Conservation (phyloP, 371 early-diverging fungal species). For the Mortierella sp. region DNA sequence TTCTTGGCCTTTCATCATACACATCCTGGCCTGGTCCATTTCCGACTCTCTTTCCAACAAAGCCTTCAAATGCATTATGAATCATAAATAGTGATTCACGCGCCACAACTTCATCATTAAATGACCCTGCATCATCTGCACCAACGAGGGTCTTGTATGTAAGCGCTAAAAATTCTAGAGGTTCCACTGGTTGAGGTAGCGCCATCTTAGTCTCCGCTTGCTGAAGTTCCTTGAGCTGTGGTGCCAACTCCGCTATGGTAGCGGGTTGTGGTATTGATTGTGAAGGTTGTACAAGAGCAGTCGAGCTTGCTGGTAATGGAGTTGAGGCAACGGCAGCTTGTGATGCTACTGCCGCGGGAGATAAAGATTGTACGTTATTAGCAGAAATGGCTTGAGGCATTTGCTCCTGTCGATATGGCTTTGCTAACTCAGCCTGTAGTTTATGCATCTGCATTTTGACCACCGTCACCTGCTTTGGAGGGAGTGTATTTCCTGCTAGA, state of each 20-base stretch:
- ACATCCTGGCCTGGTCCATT: constrained; percentile 48
- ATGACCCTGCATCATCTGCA: constrained; percentile 8
- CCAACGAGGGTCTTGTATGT: constrained; percentile 29
- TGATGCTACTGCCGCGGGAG: background rate
- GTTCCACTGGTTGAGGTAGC: constrained; percentile 23
- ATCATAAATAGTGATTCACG: constrained; percentile 22
- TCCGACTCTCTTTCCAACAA: constrained; percentile 48
- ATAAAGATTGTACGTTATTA: background rate
- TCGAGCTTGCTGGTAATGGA: background rate
- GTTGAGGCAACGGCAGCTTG: background rate
- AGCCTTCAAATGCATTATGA: constrained; percentile 43
- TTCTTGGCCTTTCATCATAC: constrained; percentile 24
- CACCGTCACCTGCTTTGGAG: constrained; percentile 6
- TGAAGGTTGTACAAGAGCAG: background rate
- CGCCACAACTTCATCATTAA: constrained; percentile 8
- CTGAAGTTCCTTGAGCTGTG: constrained; percentile 37
- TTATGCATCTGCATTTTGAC: constrained; percentile 35
- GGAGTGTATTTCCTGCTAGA: constrained; percentile 15
- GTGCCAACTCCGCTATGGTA: constrained; percentile 7
- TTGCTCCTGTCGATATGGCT: constrained; percentile 28
- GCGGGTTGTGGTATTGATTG: background rate
- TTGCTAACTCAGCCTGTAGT: constrained; percentile 30
- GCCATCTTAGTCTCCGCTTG: constrained; percentile 5
- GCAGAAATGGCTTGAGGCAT: too few relatives aligned
- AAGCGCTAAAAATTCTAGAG: constrained; percentile 30